Base-by-base conservation (phyloP, 202 grass and related monocot species). In the Setaria italica region DNA sequence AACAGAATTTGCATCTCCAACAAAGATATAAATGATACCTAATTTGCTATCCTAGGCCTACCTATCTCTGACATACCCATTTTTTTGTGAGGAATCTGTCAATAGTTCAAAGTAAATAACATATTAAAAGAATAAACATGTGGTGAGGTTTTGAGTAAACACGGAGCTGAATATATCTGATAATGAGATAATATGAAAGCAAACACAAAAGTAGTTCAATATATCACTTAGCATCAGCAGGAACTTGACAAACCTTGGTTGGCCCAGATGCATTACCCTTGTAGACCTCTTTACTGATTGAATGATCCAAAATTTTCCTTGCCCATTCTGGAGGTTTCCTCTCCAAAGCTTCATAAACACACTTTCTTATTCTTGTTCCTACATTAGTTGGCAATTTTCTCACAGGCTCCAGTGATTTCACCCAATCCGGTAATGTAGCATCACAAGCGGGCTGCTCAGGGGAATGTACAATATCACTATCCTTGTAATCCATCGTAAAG, bases 221-320 rank as follows among this genome's bases (percentile, higher is more conserved):
- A 32, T 48, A 49, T 76, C 21, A 87, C 72, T 65, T 66, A 59
- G 51, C 55, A 79, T 33, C 5, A 6, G 8, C 35, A 81, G 77
- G 33, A 69, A 80, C 8, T 34, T 76, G 35, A 82, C 83, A 88
- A 96, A 99, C 97, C 93, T 99, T 99, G 33, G 97, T 99, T 35
- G 93, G 97, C 77, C 97, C 97, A 73, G 97, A 99, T 64, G 97
- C 97, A 89, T 99, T 99, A 56, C 97, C 97, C 88, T 96, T 96
- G 66, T 99, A 99, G 75, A 99, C 91, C 75, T 92, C 91, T 89
- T 96, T 99, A 89, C 97, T 99, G 70, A 99, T 96, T 46, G 97
- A 95, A 85, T 92, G 93, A 80, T 99, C 93, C 88, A 99, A 86
- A 90, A 88, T 90, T 88, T 91, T 87, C 77, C 78, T 90, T 87